These are phyloP conservation scores for Chrysoporthe deuterocubensis DNA, from an alignment of 2,329 filamentous ascomycete species.

Conservation along the genomic window DNA sequence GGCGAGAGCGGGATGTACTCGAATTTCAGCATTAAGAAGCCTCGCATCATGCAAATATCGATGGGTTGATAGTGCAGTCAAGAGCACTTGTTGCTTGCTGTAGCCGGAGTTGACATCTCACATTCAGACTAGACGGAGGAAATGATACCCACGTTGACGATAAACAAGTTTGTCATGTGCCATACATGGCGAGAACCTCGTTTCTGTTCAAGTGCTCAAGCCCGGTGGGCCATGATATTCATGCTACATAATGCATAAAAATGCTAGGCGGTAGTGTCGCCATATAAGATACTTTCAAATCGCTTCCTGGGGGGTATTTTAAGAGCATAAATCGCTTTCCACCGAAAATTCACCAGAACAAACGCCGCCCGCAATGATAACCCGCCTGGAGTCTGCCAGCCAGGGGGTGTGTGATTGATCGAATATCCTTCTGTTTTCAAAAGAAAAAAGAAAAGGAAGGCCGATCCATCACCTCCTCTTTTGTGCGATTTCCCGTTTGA, in stretches of 20 bases:
- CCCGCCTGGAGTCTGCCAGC: conserved; percentile 36
- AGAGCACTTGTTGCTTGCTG: conserved; percentile 21
- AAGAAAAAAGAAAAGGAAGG: neutral
- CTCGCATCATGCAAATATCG: conserved; percentile 6
- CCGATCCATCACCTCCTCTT: neutral
- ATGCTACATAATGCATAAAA: neutral
- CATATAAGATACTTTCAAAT: neutral
- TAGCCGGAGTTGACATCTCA: conserved; percentile 29
- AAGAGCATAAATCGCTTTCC: conserved; percentile 33
- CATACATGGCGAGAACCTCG: neutral
- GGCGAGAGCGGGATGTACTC: conserved; percentile 16
- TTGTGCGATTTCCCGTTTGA: conserved; percentile 29
- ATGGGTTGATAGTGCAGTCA: conserved; percentile 24
- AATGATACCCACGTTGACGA: conserved; percentile 30
- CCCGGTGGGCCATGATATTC: neutral
- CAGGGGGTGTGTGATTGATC: conserved; percentile 25
- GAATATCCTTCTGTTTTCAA: neutral
- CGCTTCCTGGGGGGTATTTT: conserved; percentile 43
- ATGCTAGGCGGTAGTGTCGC: neutral
- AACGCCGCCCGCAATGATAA: conserved; percentile 38
- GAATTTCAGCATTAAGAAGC: conserved; percentile 6
- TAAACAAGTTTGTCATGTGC: neutral
- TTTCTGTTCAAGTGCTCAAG: neutral
- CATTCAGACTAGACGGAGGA: conserved; percentile 26
- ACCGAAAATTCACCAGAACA: conserved; percentile 49